Evolutionary conservation across 1,284 basidiomycete species (phyloP).

Genomic region (Polyporus tsugae): DNA sequence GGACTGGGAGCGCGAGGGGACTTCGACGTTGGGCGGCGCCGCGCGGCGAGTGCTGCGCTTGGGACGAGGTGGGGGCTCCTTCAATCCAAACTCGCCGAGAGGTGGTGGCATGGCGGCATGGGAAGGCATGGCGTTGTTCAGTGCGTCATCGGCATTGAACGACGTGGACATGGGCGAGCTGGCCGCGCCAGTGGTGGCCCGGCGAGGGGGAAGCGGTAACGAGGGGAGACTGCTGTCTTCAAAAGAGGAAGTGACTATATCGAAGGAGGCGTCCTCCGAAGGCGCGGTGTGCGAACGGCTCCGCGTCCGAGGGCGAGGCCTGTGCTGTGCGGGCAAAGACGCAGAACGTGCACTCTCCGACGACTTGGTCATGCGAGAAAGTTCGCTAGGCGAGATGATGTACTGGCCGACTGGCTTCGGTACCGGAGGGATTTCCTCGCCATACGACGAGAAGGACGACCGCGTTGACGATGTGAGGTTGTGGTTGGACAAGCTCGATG

Average conservation of each 20-base stretch:
- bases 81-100: slow-evolving; percentile 41
- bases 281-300: slow-evolving; percentile 36
- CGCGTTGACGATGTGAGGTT: slow-evolving; percentile 52
- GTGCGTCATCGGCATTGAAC: slow-evolving; percentile 43
- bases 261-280: slow-evolving; percentile 15
- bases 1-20: slow-evolving; percentile 32
- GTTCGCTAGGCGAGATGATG: slow-evolving; percentile 61
- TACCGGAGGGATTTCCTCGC: slow-evolving; percentile 52
- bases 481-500: slow-evolving; percentile 55
- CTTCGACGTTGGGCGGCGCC: slow-evolving; percentile 32
- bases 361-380: slow-evolving; percentile 41
- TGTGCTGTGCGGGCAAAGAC: slow-evolving; percentile 5
- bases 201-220: slow-evolving; percentile 42
- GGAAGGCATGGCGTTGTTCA: slow-evolving; percentile 41
- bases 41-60: slow-evolving; percentile 39
- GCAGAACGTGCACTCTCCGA: slow-evolving; percentile 5
- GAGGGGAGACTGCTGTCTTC: slow-evolving; percentile 34
- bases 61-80: slow-evolving; percentile 38
- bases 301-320: slow-evolving; percentile 24
- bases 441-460: slow-evolving; percentile 66
- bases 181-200: slow-evolving; percentile 30
- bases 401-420: slow-evolving; percentile 48
- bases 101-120: slow-evolving; percentile 28
- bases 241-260: slow-evolving; percentile 9
- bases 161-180: slow-evolving; percentile 43